phyloP scores from a whole-genome alignment of 2,329 filamentous ascomycete species.

The Phialophora macrospora region DNA sequence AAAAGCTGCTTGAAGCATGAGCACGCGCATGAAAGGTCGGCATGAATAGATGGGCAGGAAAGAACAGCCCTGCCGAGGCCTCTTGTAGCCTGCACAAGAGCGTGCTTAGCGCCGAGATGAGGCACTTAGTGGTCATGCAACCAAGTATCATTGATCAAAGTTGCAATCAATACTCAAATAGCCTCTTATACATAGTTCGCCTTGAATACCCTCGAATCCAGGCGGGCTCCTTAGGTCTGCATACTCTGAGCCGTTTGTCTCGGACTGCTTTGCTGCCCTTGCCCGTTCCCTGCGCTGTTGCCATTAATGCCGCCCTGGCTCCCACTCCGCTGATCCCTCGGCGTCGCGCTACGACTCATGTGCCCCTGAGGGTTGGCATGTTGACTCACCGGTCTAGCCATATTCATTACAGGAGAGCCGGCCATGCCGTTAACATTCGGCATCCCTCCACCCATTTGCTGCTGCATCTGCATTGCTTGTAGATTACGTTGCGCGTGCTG shows the following conservation, averaged over 20 bases:
- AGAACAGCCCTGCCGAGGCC: background rate
- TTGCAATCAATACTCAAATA: background rate
- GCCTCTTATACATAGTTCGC: slow-evolving; percentile 19
- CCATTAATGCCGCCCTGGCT: slow-evolving; percentile 41
- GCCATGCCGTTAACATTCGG: slow-evolving; percentile 40
- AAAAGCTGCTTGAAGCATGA: slow-evolving; percentile 1
- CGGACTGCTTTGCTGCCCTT: slow-evolving; percentile 48
- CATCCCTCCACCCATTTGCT: slow-evolving; percentile 42
- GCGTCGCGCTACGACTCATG: slow-evolving; percentile 53
- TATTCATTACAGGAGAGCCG: slow-evolving; percentile 53
- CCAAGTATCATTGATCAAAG: slow-evolving; percentile 2
- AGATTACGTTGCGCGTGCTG: slow-evolving; percentile 43
- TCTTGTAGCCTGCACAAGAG: background rate
- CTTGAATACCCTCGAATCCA: background rate
- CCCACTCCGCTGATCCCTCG: slow-evolving; percentile 52
- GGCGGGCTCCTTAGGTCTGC: slow-evolving; percentile 21
- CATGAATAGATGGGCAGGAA: background rate
- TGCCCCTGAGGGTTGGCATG: slow-evolving; percentile 40
- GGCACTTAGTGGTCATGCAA: background rate
- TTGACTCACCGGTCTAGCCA: slow-evolving; percentile 41
- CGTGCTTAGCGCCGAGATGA: background rate
- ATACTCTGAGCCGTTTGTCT: slow-evolving; percentile 30
- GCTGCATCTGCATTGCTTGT: slow-evolving; percentile 38
- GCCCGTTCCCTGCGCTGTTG: slow-evolving; percentile 32
- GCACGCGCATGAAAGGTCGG: background rate